Base-by-base conservation (phyloP, 2,329 filamentous ascomycete genomes). In the Claviceps sp. region DNA sequence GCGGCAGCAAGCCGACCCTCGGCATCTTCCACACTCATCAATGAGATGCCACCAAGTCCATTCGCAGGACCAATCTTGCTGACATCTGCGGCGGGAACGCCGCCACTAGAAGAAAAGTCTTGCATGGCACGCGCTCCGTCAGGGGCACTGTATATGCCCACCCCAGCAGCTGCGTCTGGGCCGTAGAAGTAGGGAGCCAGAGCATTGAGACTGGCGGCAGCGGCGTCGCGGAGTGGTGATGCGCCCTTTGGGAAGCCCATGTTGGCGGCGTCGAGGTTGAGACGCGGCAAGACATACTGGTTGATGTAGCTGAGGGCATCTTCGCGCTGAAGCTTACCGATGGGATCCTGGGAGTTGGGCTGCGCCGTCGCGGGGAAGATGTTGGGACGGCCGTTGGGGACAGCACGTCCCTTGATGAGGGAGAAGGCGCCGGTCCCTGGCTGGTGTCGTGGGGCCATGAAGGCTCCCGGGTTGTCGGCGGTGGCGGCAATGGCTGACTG, bases 251-350 rank as follows among this genome's bases (percentile, higher is more conserved):
- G 60, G 23, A 65, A 62, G 5, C 67, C 67, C 59, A 71, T 66
- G 53, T 74, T 75, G 52, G 71, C 70, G 29, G 69, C 71, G 40
- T 74, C 74, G 2, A 79, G 67, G 56, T 78, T 79, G 16, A 80
- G 69, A 4, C 76, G 74, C 17, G 81, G 80, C 37, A 84, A 69
- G 2, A 85, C 78, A 56, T 81, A 82, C 63, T 85, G 80, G 63
- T 85, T 84, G 65, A 85, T 83, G 64, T 83, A 84, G 62, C 75
- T 77, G 42, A 85, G 75, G 0, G 79, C 79, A 60, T 83, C 80
- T 58, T 84, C 80, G 13, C 79, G 76, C 63, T 82, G 79, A 57
- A 84, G 79, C 68, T 83, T 83, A 56, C 74, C 75, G 26, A 82
- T 73, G 1, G 80, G 78, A 57, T 84, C 80, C 53, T 75, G 72